Evolutionary conservation across 1,284 basidiomycete species (phyloP).

Genomic region (Sanghuangporus sanghuang): DNA sequence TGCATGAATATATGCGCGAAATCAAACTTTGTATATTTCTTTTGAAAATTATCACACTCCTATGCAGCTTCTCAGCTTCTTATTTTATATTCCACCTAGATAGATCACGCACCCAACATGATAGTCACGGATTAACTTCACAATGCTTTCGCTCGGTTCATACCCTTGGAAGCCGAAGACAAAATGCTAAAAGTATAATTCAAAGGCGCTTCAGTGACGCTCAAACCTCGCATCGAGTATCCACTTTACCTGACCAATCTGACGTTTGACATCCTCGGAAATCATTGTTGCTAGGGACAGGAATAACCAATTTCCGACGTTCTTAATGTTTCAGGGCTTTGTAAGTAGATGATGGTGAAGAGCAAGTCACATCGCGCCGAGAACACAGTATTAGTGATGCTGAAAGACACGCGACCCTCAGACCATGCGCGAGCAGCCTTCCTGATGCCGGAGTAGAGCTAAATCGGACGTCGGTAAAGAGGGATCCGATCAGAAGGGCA

Average conservation of each 20-base stretch:
- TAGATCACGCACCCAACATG: constrained; percentile 42
- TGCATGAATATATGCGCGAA: not conserved
- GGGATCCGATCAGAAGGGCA: too few relatives aligned
- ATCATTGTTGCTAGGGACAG: not conserved
- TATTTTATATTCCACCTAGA: not conserved
- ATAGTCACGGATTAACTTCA: constrained; percentile 54
- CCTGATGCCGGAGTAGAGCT: too few relatives aligned
- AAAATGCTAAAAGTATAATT: constrained; percentile 47
- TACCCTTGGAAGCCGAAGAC: constrained; percentile 64
- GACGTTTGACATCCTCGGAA: constrained; percentile 35
- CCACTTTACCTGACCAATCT: constrained; percentile 47
- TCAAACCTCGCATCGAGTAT: not conserved
- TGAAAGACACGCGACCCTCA: too few relatives aligned
- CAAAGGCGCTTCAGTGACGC: not conserved
- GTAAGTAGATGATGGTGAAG: not conserved
- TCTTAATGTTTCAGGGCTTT: not conserved
- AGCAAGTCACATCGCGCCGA: not conserved
- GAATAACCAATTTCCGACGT: not conserved
- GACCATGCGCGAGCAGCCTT: too few relatives aligned
- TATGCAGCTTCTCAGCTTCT: not conserved
- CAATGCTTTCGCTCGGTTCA: constrained; percentile 46
- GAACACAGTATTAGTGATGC: too few relatives aligned
- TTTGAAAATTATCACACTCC: constrained; percentile 63
- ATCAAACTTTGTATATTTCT: constrained; percentile 52
- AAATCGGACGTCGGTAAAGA: too few relatives aligned